Percentiles rank a stretch among this genome's conserved stretches.
Evolutionary conservation across 345 rosid genomes (phyloP).

Genomic region (Pugionium cornutum): DNA sequence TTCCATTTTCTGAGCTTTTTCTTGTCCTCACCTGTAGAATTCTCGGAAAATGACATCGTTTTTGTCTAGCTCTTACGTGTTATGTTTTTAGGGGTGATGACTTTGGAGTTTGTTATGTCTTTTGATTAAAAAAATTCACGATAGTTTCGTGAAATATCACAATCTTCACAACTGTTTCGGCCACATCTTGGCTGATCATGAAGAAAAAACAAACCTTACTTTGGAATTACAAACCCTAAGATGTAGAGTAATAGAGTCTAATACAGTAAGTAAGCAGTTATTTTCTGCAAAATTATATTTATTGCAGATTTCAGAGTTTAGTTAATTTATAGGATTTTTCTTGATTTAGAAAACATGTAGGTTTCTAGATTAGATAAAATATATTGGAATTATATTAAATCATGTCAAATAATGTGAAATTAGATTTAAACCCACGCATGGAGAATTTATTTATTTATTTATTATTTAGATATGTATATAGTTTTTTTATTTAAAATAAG

Average conservation of each 20-base stretch:
- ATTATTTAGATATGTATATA: too few relatives aligned
- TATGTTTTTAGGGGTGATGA: constrained; percentile 31
- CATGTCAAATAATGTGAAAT: not conserved
- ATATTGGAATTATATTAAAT: constrained; percentile 12
- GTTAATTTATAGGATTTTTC: constrained; percentile 5
- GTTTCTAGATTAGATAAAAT: constrained; percentile 6
- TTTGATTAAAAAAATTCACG: constrained; percentile 41
- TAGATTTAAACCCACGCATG: constrained; percentile 10
- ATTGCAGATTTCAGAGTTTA: not conserved
- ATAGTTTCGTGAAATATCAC: constrained; percentile 56
- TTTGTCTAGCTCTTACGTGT: constrained; percentile 19
- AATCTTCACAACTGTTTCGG: constrained; percentile 46
- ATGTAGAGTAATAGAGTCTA: not conserved
- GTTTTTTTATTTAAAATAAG: too few relatives aligned
- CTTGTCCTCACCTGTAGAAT: constrained; percentile 55
- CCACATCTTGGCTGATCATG: constrained; percentile 35
- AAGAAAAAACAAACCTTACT: constrained; percentile 22
- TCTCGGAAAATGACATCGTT: not conserved
- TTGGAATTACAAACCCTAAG: constrained; percentile 18
- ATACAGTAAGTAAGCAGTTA: not conserved
- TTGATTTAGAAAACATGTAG: constrained; percentile 21
- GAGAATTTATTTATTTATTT: not conserved
- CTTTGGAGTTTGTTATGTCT: constrained; percentile 43
- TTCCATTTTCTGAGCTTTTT: constrained; percentile 53
- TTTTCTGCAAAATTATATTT: too few relatives aligned